Base-by-base conservation (phyloP, 2,329 filamentous ascomycete genomes). In the Fusarium sp. region DNA sequence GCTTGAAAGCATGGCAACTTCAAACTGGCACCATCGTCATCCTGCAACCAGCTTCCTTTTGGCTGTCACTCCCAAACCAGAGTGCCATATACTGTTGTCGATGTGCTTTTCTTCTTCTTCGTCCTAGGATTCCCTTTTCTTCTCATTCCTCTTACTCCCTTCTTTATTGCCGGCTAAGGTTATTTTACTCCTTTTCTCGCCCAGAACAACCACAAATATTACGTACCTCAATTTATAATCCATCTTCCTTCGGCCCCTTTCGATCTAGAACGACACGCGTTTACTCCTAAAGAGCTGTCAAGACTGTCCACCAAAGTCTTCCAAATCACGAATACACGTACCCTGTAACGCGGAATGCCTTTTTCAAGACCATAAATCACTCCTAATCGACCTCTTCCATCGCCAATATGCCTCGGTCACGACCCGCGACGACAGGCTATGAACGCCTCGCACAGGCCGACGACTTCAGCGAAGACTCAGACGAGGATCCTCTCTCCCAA, bases 391-490 rank as follows among this genome's bases (percentile, higher is more conserved):
- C 50, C 45, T 16, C 45, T 46, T 50, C 36, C 4, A 37, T 50
- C 38, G 28, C 56, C 57, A 65, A 50, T 68, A 92, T 92, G 91
- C 85, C 90, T 74, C 88, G 87, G 77, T 83, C 83, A 67, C 86
- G 90, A 60, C 92, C 91, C 65, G 85, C 91, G 61, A 92, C 91
- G 42, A 94, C 92, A 69, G 92, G 92, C 79, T 96, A 96, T 81
- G 92, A 93, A 80, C 91, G 91, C 76, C 89, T 96, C 61, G 90
- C 92, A 67, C 92, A 96, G 80, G 92, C 92, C 72, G 92, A 94
- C 76, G 89, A 91, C 72, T 85, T 91, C 74, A 90, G 89, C 78
- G 90, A 91, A 75, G 89, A 91, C 59, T 91, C 90, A 55, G 90
- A 92, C 67, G 84, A 88, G 45, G 88, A 90, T 60, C 83, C 86